Evolutionary conservation across 1,284 basidiomycete genomes (phyloP), one percentile per base, ranked within the genome.

Genomic region (Cryptococcus sp.): DNA sequence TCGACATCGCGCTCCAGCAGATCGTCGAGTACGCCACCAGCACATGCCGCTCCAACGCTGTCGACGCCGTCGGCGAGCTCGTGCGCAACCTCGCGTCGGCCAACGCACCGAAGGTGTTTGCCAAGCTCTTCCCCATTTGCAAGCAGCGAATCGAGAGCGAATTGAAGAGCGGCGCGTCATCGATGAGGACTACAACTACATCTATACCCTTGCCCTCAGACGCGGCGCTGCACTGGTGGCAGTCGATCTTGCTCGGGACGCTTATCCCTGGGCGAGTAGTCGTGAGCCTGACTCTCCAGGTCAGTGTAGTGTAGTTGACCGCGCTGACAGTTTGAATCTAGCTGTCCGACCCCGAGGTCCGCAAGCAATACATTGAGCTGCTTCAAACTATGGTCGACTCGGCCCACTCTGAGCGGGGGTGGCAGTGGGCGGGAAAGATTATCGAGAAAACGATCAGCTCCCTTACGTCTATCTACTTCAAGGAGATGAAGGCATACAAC

Each of bases 111-210:
- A 85, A 87, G 79, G 89, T 87, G 1, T 83, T 96, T 56, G 82
- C 83, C 54, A 87, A 84, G 67, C 88, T 98, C 74, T 78, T 97
- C 62, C 87, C 89, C 0, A 84, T 87, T 60, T 95, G 91, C 71
- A 80, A 83, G 20, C 78, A 80, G n/a, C 87, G 90, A 67, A 92
- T 98, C 55, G 83, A 87, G 59, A 83, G 86, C 49, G 95, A 98
- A 73, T 78, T 98, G 47, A 88, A 85, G 62, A 85, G 91, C 60
- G 96, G 96, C 1, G 94, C 96, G 0, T 94, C 91, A n/a, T 90
- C 89, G 57, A 82, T 87, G 37, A 82, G 91, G 33, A 97, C 91
- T 8, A 98, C 93, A 1, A 87, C 87, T 2, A 93, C 91, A 0
- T 84, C 87, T 61, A 82, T 85, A 18, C 88, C 91, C 0, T 82